These are phyloP conservation scores for Cryptococcus hybrid DNA, from an alignment of 1,284 basidiomycete species.

Conservation along the genomic window DNA sequence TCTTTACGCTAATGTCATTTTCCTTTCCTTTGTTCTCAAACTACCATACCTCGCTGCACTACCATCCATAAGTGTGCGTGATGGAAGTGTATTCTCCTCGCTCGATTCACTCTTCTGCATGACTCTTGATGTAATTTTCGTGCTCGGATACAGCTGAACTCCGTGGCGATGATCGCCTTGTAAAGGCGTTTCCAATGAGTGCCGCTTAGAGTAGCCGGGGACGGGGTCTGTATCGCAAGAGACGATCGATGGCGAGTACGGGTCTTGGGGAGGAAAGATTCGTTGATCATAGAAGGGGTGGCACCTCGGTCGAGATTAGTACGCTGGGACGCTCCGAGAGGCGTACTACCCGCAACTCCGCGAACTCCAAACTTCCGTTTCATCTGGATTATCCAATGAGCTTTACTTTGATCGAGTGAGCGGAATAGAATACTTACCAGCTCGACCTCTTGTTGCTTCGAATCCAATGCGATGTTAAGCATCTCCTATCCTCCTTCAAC, in stretches of 20 bases:
- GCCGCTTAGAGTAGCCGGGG: slow-evolving; percentile 1
- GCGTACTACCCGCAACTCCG: slow-evolving; percentile 62
- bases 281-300: background rate
- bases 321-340: slow-evolving; percentile 34
- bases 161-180: slow-evolving; percentile 5
- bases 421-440: slow-evolving; percentile 57
- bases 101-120: slow-evolving; percentile 4
- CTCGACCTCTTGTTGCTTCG: slow-evolving; percentile 86
- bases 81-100: slow-evolving; percentile 18
- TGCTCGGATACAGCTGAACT: slow-evolving; percentile 14
- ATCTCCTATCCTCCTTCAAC: slow-evolving; percentile 73
- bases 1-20: slow-evolving; percentile 13
- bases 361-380: slow-evolving; percentile 55
- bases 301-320: slow-evolving; percentile 3
- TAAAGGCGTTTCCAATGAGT: slow-evolving; percentile 8
- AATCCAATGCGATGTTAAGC: slow-evolving; percentile 79
- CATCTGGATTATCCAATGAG: background rate
- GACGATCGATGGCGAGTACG: slow-evolving; percentile 11
- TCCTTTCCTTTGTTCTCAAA: slow-evolving; percentile 4
- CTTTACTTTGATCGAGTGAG: background rate
- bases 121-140: slow-evolving; percentile 10
- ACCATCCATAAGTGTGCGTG: background rate
- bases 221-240: slow-evolving; percentile 12
- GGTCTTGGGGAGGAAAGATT: background rate
- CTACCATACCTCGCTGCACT: background rate